Percentiles rank a stretch among this genome's conserved stretches.
Evolutionary conservation across 495 filamentous ascomycete genomes (phyloP).

Genomic region (Penicillium lividum): DNA sequence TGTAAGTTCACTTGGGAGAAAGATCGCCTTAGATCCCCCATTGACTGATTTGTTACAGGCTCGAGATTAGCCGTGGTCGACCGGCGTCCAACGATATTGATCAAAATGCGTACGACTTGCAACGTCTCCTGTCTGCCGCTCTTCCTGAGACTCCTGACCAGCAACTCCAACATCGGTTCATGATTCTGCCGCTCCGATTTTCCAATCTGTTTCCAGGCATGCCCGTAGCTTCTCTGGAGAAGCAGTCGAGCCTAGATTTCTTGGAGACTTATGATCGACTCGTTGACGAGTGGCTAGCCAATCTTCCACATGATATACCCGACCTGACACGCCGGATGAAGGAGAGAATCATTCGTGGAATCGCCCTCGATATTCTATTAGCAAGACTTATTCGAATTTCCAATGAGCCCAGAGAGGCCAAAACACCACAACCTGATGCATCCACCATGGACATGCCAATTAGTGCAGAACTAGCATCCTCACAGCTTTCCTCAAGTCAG

Average conservation of each 20-base stretch:
- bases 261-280: slow-evolving; percentile 40
- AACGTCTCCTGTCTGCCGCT: slow-evolving; percentile 25
- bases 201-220: slow-evolving; percentile 14
- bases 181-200: slow-evolving; percentile 22
- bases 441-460: background rate
- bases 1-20: slow-evolving; percentile 11
- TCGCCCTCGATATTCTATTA: slow-evolving; percentile 43
- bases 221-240: slow-evolving; percentile 3
- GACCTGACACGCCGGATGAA: slow-evolving; percentile 40
- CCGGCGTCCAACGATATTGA: slow-evolving; percentile 38
- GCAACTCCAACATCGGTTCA: slow-evolving; percentile 13
- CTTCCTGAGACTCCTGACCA: slow-evolving; percentile 6
- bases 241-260: slow-evolving; percentile 20
- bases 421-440: background rate
- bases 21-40: too few relatives aligned
- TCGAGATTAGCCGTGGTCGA: slow-evolving; percentile 31
- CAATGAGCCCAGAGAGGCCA: slow-evolving; percentile 3
- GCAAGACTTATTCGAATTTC: slow-evolving; percentile 30
- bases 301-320: slow-evolving; percentile 36
- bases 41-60: slow-evolving; percentile 16
- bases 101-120: slow-evolving; percentile 30
- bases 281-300: slow-evolving; percentile 42
- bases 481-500: slow-evolving; percentile 19
- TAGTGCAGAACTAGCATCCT: slow-evolving; percentile 11
- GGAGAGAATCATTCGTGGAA: slow-evolving; percentile 41